These are phyloP conservation scores for Leptographium procerum DNA, from an alignment of 2,329 filamentous ascomycete genomes.

Conservation along the genomic window DNA sequence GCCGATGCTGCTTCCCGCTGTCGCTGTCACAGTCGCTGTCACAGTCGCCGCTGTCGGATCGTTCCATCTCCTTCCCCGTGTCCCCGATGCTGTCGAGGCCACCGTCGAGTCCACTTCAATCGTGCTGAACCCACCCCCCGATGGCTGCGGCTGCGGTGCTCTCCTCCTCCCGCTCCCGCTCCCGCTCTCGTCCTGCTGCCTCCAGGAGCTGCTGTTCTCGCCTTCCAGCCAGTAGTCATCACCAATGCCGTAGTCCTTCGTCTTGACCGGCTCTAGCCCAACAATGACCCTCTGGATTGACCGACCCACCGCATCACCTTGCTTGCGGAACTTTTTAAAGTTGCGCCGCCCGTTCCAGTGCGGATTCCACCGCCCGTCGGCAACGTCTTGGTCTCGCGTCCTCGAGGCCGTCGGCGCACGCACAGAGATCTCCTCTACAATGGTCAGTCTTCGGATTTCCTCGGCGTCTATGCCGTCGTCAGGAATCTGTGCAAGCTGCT, in stretches of 20 bases:
- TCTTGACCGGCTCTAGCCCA: slow-evolving; percentile 56
- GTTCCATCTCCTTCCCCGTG: not conserved
- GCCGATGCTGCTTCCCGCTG: not conserved
- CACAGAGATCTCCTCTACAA: slow-evolving; percentile 67
- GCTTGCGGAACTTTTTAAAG: slow-evolving; percentile 75
- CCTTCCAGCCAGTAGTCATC: slow-evolving; percentile 66
- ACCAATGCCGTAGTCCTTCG: slow-evolving; percentile 61
- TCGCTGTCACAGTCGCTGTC: not conserved
- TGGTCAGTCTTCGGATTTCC: slow-evolving; percentile 60
- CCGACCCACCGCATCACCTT: slow-evolving; percentile 36
- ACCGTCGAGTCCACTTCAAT: slow-evolving; percentile 8
- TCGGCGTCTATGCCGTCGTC: slow-evolving; percentile 59
- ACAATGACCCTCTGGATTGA: slow-evolving; percentile 48
- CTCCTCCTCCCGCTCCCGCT: not conserved
- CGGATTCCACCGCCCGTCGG: slow-evolving; percentile 62
- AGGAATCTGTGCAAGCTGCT: slow-evolving; percentile 37
- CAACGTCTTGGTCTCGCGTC: slow-evolving; percentile 38
- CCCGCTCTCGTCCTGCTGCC: not conserved
- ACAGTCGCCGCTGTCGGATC: not conserved
- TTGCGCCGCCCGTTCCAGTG: slow-evolving; percentile 92
- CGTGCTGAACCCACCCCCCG: not conserved
- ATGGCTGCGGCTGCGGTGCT: too few relatives aligned
- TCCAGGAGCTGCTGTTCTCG: slow-evolving; percentile 17
- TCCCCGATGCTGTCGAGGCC: slow-evolving; percentile 17
- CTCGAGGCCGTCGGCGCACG: slow-evolving; percentile 23